phyloP scores from a whole-genome alignment of 352 stramenopile species.

The Pythium sp. region DNA sequence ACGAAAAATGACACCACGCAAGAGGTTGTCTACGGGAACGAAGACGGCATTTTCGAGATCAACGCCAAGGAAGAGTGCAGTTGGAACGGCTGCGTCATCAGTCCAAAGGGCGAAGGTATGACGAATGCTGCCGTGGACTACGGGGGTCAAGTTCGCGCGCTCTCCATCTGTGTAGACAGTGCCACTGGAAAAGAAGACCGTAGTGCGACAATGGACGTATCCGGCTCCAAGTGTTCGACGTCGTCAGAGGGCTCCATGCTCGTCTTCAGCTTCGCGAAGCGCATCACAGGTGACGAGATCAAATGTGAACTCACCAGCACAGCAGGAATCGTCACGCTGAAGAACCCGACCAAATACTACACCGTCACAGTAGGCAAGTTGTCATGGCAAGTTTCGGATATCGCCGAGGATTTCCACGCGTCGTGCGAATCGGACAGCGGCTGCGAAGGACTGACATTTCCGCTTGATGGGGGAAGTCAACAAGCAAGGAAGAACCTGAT shows the following conservation, averaged over 20 bases:
- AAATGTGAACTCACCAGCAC: constrained; percentile 16
- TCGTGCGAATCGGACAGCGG: constrained; percentile 19
- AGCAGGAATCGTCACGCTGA: constrained; percentile 29
- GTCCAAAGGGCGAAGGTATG: constrained; percentile 28
- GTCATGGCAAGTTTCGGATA: constrained; percentile 33
- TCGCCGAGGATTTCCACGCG: constrained; percentile 29
- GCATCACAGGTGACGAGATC: constrained; percentile 42
- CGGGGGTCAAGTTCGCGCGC: constrained; percentile 42
- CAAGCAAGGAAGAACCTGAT: constrained; percentile 19
- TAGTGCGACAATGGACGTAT: constrained; percentile 27
- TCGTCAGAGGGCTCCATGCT: constrained; percentile 36
- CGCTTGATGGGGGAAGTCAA: constrained; percentile 18
- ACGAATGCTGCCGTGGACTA: constrained; percentile 33
- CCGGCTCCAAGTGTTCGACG: constrained; percentile 21
- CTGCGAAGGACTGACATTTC: constrained; percentile 27
- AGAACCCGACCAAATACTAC: constrained; percentile 42
- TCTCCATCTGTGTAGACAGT: constrained; percentile 38
- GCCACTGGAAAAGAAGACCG: constrained; percentile 32
- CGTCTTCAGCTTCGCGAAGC: constrained; percentile 58
- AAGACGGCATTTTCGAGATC: constrained; percentile 37
- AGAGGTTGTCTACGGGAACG: constrained; percentile 14
- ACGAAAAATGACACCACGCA: constrained; percentile 30
- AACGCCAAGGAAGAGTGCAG: constrained; percentile 61
- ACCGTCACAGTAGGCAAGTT: constrained; percentile 45
- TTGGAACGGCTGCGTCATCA: constrained; percentile 42